phyloP scores from a whole-genome alignment of 164 flowering plant genomes.

The Magnolia kwangsiensis region DNA sequence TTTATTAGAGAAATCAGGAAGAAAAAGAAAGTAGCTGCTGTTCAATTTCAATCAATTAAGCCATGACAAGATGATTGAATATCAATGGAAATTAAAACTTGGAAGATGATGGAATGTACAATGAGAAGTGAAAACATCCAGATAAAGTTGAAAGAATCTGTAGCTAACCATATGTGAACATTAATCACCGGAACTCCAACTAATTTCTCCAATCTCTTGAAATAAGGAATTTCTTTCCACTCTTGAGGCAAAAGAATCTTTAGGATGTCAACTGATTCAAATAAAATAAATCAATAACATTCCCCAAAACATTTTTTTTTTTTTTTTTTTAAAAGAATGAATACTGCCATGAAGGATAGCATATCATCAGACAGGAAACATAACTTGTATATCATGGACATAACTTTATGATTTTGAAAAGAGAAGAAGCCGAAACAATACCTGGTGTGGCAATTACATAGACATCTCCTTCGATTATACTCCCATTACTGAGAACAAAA shows the following conservation, averaged over 20 bases:
- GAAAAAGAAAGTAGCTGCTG: not conserved
- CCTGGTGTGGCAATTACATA: slow-evolving; percentile 96
- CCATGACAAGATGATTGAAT: not conserved
- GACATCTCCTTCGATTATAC: slow-evolving; percentile 71
- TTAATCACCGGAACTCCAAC: slow-evolving; percentile 98
- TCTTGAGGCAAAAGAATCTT: slow-evolving; percentile 88
- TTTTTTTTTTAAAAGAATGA: too few relatives aligned
- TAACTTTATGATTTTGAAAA: not conserved
- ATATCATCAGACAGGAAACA: not conserved
- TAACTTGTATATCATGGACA: not conserved
- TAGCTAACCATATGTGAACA: slow-evolving; percentile 91
- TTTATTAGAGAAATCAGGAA: not conserved
- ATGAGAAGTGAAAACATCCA: not conserved
- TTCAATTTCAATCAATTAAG: not conserved
- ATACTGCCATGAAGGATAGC: not conserved
- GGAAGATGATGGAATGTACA: not conserved
- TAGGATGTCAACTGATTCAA: slow-evolving; percentile 73
- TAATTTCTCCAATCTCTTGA: slow-evolving; percentile 81
- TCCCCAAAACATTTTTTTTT: not conserved
- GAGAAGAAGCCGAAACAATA: slow-evolving; percentile 13
- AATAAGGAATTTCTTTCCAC: slow-evolving; percentile 83
- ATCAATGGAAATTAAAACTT: not conserved
- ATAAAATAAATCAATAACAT: slow-evolving; percentile 8
- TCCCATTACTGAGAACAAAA: slow-evolving; percentile 61
- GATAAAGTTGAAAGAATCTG: slow-evolving; percentile 8